Evolutionary conservation across 1,284 basidiomycete genomes (phyloP).

Genomic region (Naganishia albida): DNA sequence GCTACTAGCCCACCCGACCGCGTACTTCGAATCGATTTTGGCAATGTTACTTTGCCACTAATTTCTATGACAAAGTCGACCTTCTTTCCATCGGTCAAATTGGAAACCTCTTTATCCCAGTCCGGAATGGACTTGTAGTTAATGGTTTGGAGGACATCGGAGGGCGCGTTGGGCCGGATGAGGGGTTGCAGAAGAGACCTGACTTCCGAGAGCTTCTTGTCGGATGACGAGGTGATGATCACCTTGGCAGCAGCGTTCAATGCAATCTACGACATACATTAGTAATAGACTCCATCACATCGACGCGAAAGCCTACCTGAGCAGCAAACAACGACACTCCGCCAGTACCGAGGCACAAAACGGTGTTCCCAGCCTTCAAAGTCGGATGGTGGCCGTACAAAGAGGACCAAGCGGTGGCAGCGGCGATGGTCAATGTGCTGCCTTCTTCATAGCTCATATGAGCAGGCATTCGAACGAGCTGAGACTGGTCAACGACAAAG

Average conservation of each 20-base stretch:
- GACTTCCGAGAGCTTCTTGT: conserved; percentile 50
- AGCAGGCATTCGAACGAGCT: conserved; percentile 47
- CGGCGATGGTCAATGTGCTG: conserved; percentile 52
- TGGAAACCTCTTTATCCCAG: conserved; percentile 52
- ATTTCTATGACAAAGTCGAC: conserved; percentile 51
- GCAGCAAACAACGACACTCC: conserved; percentile 56
- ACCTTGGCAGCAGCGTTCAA: conserved; percentile 48
- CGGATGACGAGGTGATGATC: conserved; percentile 53
- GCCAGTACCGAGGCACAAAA: conserved; percentile 55
- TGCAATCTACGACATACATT: conserved; percentile 41
- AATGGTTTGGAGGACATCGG: conserved; percentile 42
- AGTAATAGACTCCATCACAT: no score
- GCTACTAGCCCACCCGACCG: conserved; percentile 42
- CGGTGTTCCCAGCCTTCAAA: conserved; percentile 52
- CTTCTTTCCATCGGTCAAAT: conserved; percentile 45
- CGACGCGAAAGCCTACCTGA: no score
- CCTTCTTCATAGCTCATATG: conserved; percentile 52
- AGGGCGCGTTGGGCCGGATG: conserved; percentile 34
- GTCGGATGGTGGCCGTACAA: conserved; percentile 51
- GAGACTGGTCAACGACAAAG: conserved; percentile 21
- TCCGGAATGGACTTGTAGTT: conserved; percentile 47
- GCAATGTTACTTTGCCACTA: conserved; percentile 45
- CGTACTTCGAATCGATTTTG: conserved; percentile 41
- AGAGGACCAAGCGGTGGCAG: conserved; percentile 53
- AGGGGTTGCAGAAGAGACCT: conserved; percentile 40